phyloP scores from a whole-genome alignment of 1,139 yeast genomes.

The Protomyces inundatus region DNA sequence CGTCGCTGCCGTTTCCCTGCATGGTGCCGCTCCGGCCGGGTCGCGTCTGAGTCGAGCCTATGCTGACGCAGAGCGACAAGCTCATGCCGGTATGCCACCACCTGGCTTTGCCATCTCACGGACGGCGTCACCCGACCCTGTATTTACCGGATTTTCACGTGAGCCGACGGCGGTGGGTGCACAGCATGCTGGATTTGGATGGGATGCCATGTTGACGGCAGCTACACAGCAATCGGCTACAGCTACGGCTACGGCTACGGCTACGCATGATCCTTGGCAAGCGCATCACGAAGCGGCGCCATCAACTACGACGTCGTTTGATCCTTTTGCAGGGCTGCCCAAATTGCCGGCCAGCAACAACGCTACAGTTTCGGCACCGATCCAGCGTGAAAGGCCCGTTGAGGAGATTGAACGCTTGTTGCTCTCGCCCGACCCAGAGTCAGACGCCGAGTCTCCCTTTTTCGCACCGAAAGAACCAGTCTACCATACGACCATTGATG shows the following conservation, averaged over 20 bases:
- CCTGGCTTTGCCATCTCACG: not conserved
- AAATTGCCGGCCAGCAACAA: not conserved
- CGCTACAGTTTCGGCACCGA: not conserved
- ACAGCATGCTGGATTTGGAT: too few relatives aligned
- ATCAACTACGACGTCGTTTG: not conserved
- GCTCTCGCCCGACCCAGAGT: not conserved
- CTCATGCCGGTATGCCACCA: not conserved
- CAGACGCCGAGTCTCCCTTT: not conserved
- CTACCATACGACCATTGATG: constrained; percentile 15
- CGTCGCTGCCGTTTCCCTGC: not conserved
- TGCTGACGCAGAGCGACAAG: not conserved
- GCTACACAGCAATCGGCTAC: too few relatives aligned
- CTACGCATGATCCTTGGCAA: not conserved
- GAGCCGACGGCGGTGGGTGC: too few relatives aligned
- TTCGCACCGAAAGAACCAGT: not conserved
- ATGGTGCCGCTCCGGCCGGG: not conserved
- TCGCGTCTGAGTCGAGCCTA: not conserved
- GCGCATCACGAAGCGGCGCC: not conserved
- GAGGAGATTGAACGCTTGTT: not conserved
- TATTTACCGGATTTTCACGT: too few relatives aligned
- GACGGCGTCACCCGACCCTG: too few relatives aligned
- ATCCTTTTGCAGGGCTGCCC: not conserved
- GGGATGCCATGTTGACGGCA: too few relatives aligned
- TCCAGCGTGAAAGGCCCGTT: not conserved
- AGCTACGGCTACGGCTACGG: not conserved